Conservation (phyloP, 1,284 basidiomycete species). For the Fistulinella cinereoalba region DNA sequence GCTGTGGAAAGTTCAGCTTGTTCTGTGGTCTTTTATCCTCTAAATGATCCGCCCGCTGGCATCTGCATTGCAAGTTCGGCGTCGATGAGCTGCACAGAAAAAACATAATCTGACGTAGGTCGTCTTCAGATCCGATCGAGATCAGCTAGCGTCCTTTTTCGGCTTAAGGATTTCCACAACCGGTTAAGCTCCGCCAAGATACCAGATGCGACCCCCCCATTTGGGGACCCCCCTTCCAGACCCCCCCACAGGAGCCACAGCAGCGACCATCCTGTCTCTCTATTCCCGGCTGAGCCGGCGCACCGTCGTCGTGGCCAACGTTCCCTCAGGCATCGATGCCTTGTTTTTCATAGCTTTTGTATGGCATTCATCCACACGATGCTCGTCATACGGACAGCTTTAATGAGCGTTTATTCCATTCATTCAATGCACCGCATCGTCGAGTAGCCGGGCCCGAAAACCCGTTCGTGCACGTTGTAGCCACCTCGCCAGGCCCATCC, state of each 20-base stretch:
- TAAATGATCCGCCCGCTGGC: conserved; percentile 10
- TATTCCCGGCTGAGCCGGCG: too few relatives aligned
- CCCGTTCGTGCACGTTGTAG: too few relatives aligned
- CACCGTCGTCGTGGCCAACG: too few relatives aligned
- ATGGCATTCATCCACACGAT: too few relatives aligned
- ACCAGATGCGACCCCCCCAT: background rate
- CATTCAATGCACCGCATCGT: too few relatives aligned
- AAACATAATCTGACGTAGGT: conserved; percentile 5
- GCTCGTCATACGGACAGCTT: too few relatives aligned
- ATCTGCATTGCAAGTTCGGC: background rate
- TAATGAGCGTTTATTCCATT: too few relatives aligned
- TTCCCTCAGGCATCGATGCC: too few relatives aligned
- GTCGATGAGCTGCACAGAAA: background rate
- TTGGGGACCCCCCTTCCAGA: background rate
- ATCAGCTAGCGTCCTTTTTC: background rate
- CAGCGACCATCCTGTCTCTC: too few relatives aligned
- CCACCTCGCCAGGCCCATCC: too few relatives aligned
- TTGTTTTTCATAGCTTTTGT: too few relatives aligned
- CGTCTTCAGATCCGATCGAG: conserved; percentile 1
- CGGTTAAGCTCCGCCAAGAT: background rate
- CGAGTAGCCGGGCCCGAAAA: too few relatives aligned
- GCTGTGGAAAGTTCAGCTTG: background rate
- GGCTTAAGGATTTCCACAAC: background rate
- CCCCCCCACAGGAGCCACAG: background rate
- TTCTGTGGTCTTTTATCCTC: conserved; percentile 6